Evolutionary conservation across 768 basidiomycete genomes (phyloP).

Genomic region (Lactarius deliciosus): DNA sequence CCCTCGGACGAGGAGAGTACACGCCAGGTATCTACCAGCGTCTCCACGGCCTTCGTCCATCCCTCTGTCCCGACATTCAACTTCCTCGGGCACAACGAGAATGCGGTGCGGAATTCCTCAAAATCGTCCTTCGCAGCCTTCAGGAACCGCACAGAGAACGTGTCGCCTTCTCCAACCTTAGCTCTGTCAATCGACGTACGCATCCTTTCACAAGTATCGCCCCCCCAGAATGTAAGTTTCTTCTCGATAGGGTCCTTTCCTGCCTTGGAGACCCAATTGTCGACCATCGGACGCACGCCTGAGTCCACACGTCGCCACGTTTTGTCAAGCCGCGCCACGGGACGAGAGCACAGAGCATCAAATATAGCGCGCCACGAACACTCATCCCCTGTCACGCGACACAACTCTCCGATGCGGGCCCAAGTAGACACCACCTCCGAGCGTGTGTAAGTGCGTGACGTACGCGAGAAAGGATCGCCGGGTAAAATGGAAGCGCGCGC

Average conservation of each 20-base stretch:
- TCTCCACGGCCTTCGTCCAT: constrained; percentile 41
- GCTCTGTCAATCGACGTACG: constrained; percentile 37
- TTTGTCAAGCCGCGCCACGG: constrained; percentile 74
- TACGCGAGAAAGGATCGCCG: constrained; percentile 34
- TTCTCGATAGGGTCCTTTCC: constrained; percentile 45
- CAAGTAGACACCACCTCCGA: constrained; percentile 73
- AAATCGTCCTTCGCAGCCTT: constrained; percentile 38
- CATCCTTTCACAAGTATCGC: constrained; percentile 32
- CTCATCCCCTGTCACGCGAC: constrained; percentile 71
- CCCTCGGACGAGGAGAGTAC: constrained; percentile 42
- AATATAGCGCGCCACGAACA: constrained; percentile 75
- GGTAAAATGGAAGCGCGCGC: constrained; percentile 36
- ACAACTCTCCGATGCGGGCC: constrained; percentile 71
- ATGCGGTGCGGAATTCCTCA: constrained; percentile 29
- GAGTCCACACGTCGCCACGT: constrained; percentile 76
- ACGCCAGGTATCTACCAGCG: constrained; percentile 58
- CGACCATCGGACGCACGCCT: constrained; percentile 54
- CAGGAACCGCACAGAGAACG: constrained; percentile 45
- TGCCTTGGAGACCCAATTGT: constrained; percentile 57
- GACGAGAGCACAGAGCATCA: constrained; percentile 68
- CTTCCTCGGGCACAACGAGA: constrained; percentile 27
- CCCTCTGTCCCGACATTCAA: constrained; percentile 21
- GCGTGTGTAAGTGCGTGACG: constrained; percentile 65
- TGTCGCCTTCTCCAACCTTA: constrained; percentile 34
- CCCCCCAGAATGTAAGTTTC: constrained; percentile 65